These are phyloP conservation scores for Prunus salicina DNA, from an alignment of 306 rosid species.

Conservation along the genomic window DNA sequence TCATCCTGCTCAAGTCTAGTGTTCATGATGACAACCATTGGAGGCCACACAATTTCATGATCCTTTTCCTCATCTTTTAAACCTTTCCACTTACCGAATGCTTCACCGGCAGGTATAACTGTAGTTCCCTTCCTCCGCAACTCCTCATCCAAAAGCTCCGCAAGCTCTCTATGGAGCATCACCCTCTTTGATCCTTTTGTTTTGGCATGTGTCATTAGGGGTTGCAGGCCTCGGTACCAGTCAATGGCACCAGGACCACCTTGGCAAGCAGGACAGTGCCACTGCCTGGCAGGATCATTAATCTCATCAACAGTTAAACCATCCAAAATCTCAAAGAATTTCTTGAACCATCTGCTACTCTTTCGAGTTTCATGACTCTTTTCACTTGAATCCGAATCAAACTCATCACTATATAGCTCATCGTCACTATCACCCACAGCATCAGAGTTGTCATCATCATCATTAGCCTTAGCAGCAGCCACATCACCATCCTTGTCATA, in stretches of 20 bases:
- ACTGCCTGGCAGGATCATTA: constrained; percentile 67
- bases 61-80: constrained; percentile 62
- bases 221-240: constrained; percentile 86
- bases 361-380: constrained; percentile 70
- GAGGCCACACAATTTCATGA: constrained; percentile 88
- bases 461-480: constrained; percentile 23
- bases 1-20: constrained; percentile 72
- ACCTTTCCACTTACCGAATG: constrained; percentile 82
- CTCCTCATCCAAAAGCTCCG: constrained; percentile 73
- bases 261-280: constrained; percentile 96
- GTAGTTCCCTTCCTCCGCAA: constrained; percentile 64
- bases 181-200: constrained; percentile 76
- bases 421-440: constrained; percentile 58
- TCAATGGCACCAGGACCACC: constrained; percentile 91
- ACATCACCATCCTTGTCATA: constrained; percentile 27
- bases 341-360: constrained; percentile 49
- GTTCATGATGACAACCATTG: constrained; percentile 73
- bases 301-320: constrained; percentile 45
- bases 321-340: constrained; percentile 61
- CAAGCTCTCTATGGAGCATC: constrained; percentile 74
- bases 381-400: constrained; percentile 64
- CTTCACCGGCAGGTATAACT: constrained; percentile 65
- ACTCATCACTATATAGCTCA: constrained; percentile 59
- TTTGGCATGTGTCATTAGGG: constrained; percentile 76
- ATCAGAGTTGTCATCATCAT: constrained; percentile 31